phyloP scores from a whole-genome alignment of 805 yeast species.

The Ogataea zsoltii region DNA sequence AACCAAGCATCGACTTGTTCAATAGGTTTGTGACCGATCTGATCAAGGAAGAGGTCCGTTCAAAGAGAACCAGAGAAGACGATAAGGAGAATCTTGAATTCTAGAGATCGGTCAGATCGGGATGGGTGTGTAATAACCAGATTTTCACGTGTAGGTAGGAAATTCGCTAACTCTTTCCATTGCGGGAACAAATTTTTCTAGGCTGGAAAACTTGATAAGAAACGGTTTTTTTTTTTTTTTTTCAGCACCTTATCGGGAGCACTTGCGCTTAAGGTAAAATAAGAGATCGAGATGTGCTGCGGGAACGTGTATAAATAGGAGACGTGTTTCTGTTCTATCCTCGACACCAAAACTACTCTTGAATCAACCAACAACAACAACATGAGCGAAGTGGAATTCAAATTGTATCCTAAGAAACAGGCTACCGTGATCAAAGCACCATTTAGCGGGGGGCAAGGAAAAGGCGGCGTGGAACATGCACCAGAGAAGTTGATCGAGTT shows the following conservation, averaged over 20 bases:
- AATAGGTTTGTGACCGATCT: constrained; percentile 59
- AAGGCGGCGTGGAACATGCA: constrained; percentile 90
- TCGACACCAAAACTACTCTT: no score
- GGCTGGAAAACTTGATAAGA: not conserved
- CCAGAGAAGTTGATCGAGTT: constrained; percentile 77
- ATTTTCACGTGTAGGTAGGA: constrained; percentile 3
- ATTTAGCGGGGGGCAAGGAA: constrained; percentile 94
- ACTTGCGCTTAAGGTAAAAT: constrained; percentile 1
- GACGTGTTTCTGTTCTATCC: no score
- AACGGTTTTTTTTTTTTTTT: not conserved
- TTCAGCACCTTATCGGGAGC: not conserved
- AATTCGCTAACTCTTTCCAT: constrained; percentile 10
- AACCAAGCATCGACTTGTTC: constrained; percentile 69
- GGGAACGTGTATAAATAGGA: not conserved
- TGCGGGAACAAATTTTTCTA: not conserved
- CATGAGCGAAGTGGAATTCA: constrained; percentile 40
- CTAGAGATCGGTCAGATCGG: constrained; percentile 5
- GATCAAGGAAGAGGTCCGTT: constrained; percentile 52
- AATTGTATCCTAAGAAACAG: constrained; percentile 53
- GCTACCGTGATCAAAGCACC: constrained; percentile 85
- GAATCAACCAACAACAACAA: not conserved
- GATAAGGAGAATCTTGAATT: constrained; percentile 28
- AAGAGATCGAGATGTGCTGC: not conserved
- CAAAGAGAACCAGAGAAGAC: constrained; percentile 36
- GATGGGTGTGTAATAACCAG: no score